Conservation (phyloP, 2,329 filamentous ascomycete species). For the Stachybotrys elegans region DNA sequence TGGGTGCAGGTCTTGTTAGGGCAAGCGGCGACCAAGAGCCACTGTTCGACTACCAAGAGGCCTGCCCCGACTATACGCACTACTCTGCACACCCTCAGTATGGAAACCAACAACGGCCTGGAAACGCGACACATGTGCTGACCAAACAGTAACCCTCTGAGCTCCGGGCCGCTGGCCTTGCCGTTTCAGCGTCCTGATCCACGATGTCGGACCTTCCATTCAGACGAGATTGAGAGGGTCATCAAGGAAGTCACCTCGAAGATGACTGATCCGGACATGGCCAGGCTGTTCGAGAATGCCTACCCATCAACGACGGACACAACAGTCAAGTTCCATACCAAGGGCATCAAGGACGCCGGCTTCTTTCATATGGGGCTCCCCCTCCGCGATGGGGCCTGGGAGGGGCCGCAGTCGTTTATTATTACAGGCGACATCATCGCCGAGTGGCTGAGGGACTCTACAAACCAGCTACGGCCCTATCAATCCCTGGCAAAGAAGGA, state of each 20-base stretch:
- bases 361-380: constrained; percentile 29
- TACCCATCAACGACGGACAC: constrained; percentile 85
- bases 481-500: constrained; percentile 81
- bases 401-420: constrained; percentile 84
- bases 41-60: constrained; percentile 18
- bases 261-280: constrained; percentile 81
- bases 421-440: constrained; percentile 92
- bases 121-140: neutral
- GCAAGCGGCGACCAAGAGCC: constrained; percentile 15
- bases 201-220: constrained; percentile 85
- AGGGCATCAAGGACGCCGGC: constrained; percentile 42
- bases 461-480: constrained; percentile 89
- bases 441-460: constrained; percentile 88
- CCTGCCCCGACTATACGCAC: constrained; percentile 35
- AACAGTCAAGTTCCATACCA: constrained; percentile 81
- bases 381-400: constrained; percentile 61
- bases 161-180: constrained; percentile 70
- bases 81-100: constrained; percentile 36
- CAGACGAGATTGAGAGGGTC: constrained; percentile 79
- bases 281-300: constrained; percentile 89
- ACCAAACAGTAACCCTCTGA: constrained; percentile 63
- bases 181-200: constrained; percentile 80
- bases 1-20: neutral
- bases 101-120: too few species aligned
- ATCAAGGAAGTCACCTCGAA: constrained; percentile 76